phyloP scores from a whole-genome alignment of 1,139 yeast genomes.

The Pneumocystis carinii region DNA sequence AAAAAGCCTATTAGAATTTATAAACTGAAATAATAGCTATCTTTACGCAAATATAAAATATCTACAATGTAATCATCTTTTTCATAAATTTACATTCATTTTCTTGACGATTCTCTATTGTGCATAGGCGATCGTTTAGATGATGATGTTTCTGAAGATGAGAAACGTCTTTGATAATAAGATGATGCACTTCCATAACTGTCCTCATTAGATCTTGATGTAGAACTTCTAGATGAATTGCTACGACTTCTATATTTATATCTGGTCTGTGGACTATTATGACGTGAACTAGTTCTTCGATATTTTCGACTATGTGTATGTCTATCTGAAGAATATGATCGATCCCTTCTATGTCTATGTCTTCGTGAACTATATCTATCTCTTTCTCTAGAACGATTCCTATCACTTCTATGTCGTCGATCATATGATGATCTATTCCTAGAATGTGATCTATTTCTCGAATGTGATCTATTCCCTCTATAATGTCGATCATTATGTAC shows the following conservation, averaged over 20 bases:
- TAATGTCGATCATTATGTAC: not conserved
- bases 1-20: not conserved
- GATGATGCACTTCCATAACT: not conserved
- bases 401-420: not conserved
- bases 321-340: not conserved
- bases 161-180: not conserved
- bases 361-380: not conserved
- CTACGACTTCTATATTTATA: not conserved
- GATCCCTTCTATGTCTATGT: not conserved
- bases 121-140: not conserved
- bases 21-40: not conserved
- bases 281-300: not conserved
- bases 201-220: not conserved
- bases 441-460: not conserved
- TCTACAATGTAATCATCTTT: not conserved
- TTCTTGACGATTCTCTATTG: not conserved
- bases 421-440: not conserved
- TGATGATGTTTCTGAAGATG: not conserved
- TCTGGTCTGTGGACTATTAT: not conserved
- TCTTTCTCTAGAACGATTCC: not conserved
- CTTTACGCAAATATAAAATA: not conserved
- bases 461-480: not conserved
- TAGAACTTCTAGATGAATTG: not conserved
- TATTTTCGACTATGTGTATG: not conserved
- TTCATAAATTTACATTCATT: not conserved